Evolutionary conservation across 306 rosid genomes (phyloP), one percentile per base, ranked within the genome.

Genomic region (Cicer yamashitae): DNA sequence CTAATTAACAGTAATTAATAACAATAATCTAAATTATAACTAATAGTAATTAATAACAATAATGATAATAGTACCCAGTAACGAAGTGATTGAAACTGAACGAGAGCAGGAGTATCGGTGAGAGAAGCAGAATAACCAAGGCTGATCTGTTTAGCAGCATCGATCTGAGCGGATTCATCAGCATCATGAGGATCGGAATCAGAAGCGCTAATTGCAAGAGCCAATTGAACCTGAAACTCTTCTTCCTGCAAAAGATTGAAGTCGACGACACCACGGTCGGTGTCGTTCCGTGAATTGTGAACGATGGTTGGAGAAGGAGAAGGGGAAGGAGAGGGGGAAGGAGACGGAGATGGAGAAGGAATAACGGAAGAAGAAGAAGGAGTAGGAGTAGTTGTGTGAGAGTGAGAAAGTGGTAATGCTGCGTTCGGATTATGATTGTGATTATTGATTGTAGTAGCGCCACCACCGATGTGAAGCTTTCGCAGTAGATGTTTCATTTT

Each of bases 401-500:
- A 10, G n/a, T 79, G 83, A 8, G 82, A 25, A 20, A 66, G 56
- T 11, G 38, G 71, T 9, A 44, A 46, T 66, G 53, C 77, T 66
- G 94, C 44, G 57, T 58, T 67, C 34, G 82, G 92, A 56, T 83
- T 90, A 38, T 84, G 96, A 64, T 83, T 84, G 43, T 84, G 96
- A 64, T 83, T 84, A 6, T 79, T 70, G 60, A 54, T 69, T 1
- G 72, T 15, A 18, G 82, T 9, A 7, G 70, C 61, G 61, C 57
- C 73, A 65, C 98, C 99, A 65, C 98, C 99, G 88, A 96, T 96
- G 91, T 96, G 99, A 76, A 96, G 99, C 88, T 90, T 96, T 81
- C 98, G 63, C 1, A 96, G 97, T 8, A 96, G 88, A 70, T 96
- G 98, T 85, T 90, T 96, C 99, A 96, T 92, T 81, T 81, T 88